Base-by-base conservation (phyloP, 805 yeast species). In the Yarrowia divulgata region DNA sequence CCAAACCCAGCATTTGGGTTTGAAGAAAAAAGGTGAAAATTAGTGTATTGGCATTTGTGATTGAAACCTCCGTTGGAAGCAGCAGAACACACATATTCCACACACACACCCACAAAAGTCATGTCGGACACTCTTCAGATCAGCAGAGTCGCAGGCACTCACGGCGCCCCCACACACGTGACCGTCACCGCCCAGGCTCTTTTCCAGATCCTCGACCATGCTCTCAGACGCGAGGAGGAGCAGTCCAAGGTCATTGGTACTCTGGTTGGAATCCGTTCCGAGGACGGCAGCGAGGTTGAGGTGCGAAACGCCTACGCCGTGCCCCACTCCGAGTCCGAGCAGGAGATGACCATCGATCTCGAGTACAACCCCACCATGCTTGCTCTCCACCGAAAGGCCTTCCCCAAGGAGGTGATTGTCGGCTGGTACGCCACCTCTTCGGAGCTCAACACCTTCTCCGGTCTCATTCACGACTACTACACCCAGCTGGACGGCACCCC, bases 381-480 rank as follows among this genome's bases (percentile, higher is more conserved):
- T 79, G 88, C 87, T 74, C 81, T 92, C 75, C 86, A 90, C 80
- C 89, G 88, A 81, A 87, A 86, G 76, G 87, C 94, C 42, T 52
- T 54, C 69, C 94, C 95, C 69, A 90, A 89, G 76, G 90, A 88
- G 72, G 83, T 84, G 66, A 89, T 92, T 69, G 83, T 92, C 60
- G 97, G 97, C 69, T 92, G 97, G 97, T 92, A 90, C 77, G 77
- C 83, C 34, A 81, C 89, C 18, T 80, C 82, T 60, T 80, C 84
- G 19, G 82, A 81, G 72, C 84, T 91, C 72, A 93, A 90, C 79
- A 83, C 86, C 69, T 85, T 89, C 77, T 86, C 93, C 14, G 91
- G 91, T 10, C 83, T 90, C 72, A 87, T 91, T 75, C 97, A 91
- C 77, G 94, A 89, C 75, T 89, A 90, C 76, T 91, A 89, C 80